Percentiles rank a stretch among this genome's conserved stretches.
These are phyloP conservation scores for Parasitella parasitica DNA, from an alignment of 371 early-diverging fungal genomes.

Conservation along the genomic window DNA sequence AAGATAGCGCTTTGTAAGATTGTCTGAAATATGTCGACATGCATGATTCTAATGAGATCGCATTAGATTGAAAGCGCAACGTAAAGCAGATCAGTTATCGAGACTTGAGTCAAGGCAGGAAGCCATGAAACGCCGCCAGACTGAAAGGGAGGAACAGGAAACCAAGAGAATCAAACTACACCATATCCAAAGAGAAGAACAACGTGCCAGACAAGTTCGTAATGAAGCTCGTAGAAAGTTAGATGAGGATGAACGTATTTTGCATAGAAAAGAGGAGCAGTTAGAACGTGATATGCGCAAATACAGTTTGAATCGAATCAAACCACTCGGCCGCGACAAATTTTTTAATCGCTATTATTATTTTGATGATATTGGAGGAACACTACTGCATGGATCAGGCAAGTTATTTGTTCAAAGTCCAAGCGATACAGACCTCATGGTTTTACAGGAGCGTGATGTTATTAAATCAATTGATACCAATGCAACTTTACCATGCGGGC, in stretches of 20 bases:
- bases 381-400: conserved; percentile 58
- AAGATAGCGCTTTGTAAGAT: conserved; percentile 19
- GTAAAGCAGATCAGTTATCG: conserved; percentile 28
- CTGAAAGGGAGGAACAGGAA: conserved; percentile 54
- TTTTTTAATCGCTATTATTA: conserved; percentile 85
- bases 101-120: conserved; percentile 57
- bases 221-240: conserved; percentile 48
- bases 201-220: conserved; percentile 45
- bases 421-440: conserved; percentile 46
- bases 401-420: conserved; percentile 67
- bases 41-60: not conserved
- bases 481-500: conserved; percentile 39
- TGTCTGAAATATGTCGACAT: not conserved
- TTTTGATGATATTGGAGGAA: conserved; percentile 74
- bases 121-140: conserved; percentile 50
- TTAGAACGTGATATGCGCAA: conserved; percentile 68
- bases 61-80: conserved; percentile 23
- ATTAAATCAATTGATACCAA: conserved; percentile 18
- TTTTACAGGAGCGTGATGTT: conserved; percentile 36
- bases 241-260: conserved; percentile 48
- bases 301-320: conserved; percentile 64
- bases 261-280: conserved; percentile 56
- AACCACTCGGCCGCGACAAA: conserved; percentile 82
- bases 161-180: conserved; percentile 39
- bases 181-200: conserved; percentile 50